phyloP scores from a whole-genome alignment of 169 alveolate species.

The Fabrea salina region DNA sequence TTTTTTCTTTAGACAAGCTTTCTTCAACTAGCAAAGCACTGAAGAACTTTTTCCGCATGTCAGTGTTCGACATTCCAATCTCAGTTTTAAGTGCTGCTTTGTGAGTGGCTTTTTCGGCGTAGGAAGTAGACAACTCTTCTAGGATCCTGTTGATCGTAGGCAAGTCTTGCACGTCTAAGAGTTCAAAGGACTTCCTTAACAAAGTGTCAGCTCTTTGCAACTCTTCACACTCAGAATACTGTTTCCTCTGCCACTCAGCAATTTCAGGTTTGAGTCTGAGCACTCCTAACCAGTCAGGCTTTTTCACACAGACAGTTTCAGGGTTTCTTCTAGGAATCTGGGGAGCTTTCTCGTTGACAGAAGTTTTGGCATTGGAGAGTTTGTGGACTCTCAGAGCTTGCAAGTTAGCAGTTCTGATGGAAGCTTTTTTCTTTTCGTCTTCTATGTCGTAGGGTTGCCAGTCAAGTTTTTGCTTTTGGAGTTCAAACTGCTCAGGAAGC shows the following conservation, averaged over 20 bases:
- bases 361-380: not conserved
- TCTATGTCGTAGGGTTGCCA: conserved; percentile 59
- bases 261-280: conserved; percentile 51
- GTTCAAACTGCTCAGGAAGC: conserved; percentile 56
- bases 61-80: conserved; percentile 28
- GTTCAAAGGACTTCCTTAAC: conserved; percentile 57
- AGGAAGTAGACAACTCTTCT: conserved; percentile 67
- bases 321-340: not conserved
- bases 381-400: conserved; percentile 8
- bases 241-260: conserved; percentile 52
- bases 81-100: conserved; percentile 55
- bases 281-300: conserved; percentile 59
- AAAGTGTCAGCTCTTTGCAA: conserved; percentile 54
- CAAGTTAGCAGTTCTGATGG: conserved; percentile 37
- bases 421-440: conserved; percentile 43
- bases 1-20: conserved; percentile 42
- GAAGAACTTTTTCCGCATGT: conserved; percentile 7
- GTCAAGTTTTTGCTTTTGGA: conserved; percentile 53
- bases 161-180: conserved; percentile 72
- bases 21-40: not conserved
- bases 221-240: conserved; percentile 45
- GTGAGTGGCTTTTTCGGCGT: conserved; percentile 58
- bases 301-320: conserved; percentile 37
- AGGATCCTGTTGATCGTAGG: conserved; percentile 65
- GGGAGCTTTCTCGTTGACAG: no score